A percentile compares a stretch with the other conserved stretches of the same genome.
Conservation (phyloP, 441 rosid genomes). For the Eutrema salsugineum region DNA sequence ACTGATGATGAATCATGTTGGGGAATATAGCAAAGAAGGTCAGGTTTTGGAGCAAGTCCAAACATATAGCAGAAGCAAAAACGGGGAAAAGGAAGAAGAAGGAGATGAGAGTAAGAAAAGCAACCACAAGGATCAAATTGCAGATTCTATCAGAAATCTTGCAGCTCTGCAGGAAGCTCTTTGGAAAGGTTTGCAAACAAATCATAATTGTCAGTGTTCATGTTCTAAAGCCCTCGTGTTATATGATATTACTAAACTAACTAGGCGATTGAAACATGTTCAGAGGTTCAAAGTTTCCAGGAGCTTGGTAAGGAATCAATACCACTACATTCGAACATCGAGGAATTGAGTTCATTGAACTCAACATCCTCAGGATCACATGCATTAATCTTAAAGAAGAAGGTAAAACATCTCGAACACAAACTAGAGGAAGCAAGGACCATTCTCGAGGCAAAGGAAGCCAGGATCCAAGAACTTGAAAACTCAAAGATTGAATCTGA, state of each 20-base stretch:
- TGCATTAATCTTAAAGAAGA: constrained; percentile 44
- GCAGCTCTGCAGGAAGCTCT: constrained; percentile 70
- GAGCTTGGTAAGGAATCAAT: constrained; percentile 54
- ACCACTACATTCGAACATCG: constrained; percentile 17
- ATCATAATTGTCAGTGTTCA: background rate
- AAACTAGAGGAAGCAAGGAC: constrained; percentile 52
- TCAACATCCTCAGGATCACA: constrained; percentile 41
- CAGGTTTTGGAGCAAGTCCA: constrained; percentile 13
- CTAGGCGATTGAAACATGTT: constrained; percentile 23
- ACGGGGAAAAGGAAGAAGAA: constrained; percentile 36
- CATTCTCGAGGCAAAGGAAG: constrained; percentile 49
- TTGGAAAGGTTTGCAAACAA: constrained; percentile 54
- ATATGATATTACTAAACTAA: constrained; percentile 6
- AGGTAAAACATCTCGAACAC: constrained; percentile 45
- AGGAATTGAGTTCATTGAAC: constrained; percentile 35
- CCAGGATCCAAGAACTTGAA: constrained; percentile 60
- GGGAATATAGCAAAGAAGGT: constrained; percentile 48
- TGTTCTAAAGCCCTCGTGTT: background rate
- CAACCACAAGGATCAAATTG: constrained; percentile 43
- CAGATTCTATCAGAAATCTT: constrained; percentile 52
- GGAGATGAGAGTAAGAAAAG: constrained; percentile 25
- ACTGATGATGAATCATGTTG: constrained; percentile 45
- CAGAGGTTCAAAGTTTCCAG: constrained; percentile 68
- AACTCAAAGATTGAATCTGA: constrained; percentile 49
- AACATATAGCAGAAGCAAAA: constrained; percentile 40